These are phyloP conservation scores for Leccinum rimulosum DNA, from an alignment of 768 basidiomycete genomes.

Conservation along the genomic window DNA sequence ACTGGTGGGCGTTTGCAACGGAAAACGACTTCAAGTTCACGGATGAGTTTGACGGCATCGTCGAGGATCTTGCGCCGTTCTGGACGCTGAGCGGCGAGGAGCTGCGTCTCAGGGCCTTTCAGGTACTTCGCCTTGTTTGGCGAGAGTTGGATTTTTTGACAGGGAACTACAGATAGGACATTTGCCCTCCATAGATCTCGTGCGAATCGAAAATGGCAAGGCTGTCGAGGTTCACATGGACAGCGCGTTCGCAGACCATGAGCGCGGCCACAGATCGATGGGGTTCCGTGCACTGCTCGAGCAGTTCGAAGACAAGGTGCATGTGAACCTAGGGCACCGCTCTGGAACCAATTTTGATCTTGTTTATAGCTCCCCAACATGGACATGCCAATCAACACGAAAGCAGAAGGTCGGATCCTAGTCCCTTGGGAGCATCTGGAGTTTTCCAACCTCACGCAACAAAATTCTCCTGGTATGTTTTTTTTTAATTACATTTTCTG, in stretches of 20 bases:
- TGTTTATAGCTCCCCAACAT: conserved; percentile 76
- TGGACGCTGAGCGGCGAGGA: conserved; percentile 74
- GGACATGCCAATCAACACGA: conserved; percentile 92
- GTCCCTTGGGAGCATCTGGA: conserved; percentile 88
- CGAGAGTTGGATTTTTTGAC: background rate
- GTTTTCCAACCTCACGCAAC: conserved; percentile 65
- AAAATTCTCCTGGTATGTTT: conserved; percentile 34
- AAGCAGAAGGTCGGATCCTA: conserved; percentile 90
- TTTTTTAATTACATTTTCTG: background rate
- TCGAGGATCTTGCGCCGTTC: conserved; percentile 81
- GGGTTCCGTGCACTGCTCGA: conserved; percentile 77
- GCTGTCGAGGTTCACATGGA: conserved; percentile 57
- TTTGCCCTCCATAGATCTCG: conserved; percentile 81
- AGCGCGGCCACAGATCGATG: conserved; percentile 72
- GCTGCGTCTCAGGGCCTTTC: conserved; percentile 56
- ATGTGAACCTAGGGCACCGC: conserved; percentile 13
- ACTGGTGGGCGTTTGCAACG: conserved; percentile 83
- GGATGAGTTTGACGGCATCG: conserved; percentile 87
- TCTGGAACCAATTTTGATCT: background rate
- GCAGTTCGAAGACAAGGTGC: conserved; percentile 64
- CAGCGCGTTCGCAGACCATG: conserved; percentile 54
- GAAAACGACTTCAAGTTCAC: conserved; percentile 72
- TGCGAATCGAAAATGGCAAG: conserved; percentile 70
- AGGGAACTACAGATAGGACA: conserved; percentile 55
- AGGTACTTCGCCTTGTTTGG: conserved; percentile 39